Base-by-base conservation (phyloP, 805 yeast species). In the Kuraishia piskuri region DNA sequence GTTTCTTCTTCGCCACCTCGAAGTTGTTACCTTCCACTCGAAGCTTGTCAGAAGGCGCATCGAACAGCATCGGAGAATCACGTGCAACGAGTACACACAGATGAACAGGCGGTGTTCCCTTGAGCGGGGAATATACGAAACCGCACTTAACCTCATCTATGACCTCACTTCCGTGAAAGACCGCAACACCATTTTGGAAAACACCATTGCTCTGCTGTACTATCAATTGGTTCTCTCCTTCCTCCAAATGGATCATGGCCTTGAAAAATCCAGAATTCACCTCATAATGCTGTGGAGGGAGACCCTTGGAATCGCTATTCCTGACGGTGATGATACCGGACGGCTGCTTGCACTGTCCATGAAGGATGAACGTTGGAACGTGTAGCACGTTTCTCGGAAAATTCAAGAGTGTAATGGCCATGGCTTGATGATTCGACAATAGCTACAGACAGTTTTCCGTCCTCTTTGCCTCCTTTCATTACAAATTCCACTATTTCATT, bases 101-200 rank as follows among this genome's bases (percentile, higher is more conserved):
- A 66, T 91, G 94, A n/a, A 91, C 69, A 0, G 94, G 94, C 49
- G 87, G 87, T 60, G 86, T 82, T 53, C 81, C 78, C 2, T 72
- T 60, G 24, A 86, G 31, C 10, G 49, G 62, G 63, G 0, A 59
- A 63, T 21, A 59, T 48, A 12, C 22, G 19, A 4, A 54, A 46
- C 49, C 58, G 55, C 45, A 57, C 65, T 36, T 57, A 56, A 1
- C 10, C 46, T 56, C 8, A 55, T 54, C 3, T 50, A 48, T 17
- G 49, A 22, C 21, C 20, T 57, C 54, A 10, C 54, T n/a, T n/a
- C n/a, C 59, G 12, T 10, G 62, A 61, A 22, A 58, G 50, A 9
- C 50, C 37, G 12, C 67, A 72, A 45, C 52, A 60, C 81, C 65
- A 68, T 72, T 50, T 10, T 47, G 56, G 46, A 68, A 64, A 1